Base-by-base conservation (phyloP, 2,329 filamentous ascomycete species). In the Pseudogymnoascus sp. region DNA sequence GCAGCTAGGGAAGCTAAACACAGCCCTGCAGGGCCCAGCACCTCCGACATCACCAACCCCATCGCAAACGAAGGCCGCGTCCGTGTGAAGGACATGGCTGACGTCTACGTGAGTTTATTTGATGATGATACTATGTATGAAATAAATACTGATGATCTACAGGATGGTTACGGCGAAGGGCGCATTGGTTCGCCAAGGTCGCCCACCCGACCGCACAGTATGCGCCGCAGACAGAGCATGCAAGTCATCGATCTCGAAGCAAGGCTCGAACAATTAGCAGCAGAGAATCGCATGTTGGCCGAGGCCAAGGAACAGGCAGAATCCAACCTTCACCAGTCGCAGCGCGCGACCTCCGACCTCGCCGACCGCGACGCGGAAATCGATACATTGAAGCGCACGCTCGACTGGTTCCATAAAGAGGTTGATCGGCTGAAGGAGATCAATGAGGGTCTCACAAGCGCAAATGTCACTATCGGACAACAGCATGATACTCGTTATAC, bases 161-260 rank as follows among this genome's bases (percentile, higher is more conserved):
- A 97, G 92, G 92, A 96, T 84, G 93, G 91, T 77, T 92, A 86
- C 79, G 93, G 93, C 77, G 91, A 96, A 78, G 90, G 89, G 76
- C 90, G 84, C 72, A 83, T 89, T 72, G 87, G 87, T 73, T 96
- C 92, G 73, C 92, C 93, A 71, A 86, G 89, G 70, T 97, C 94
- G 70, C 94, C 94, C 61, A 96, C 91, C 68, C 87, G 93, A 75
- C 92, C 94, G 69, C 91, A 92, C 72, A 97, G 92, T 79, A 89
- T 99, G 84, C 92, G 93, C 69, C 92, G 93, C 73, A 90, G 93
- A 72, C 94, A 96, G 76, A 97, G 93, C 81, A 93, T 97, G 87
- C 93, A 97, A 77, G 86, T 93, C 60, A 86, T 97, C 64, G 93
- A 99, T 70, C 86, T 99, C 71, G 92, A 97, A 78, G 81, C 84